Evolutionary conservation across 768 basidiomycete species (phyloP), one percentile per base, ranked within the genome.

Genomic region (Phylloporus arenicola): DNA sequence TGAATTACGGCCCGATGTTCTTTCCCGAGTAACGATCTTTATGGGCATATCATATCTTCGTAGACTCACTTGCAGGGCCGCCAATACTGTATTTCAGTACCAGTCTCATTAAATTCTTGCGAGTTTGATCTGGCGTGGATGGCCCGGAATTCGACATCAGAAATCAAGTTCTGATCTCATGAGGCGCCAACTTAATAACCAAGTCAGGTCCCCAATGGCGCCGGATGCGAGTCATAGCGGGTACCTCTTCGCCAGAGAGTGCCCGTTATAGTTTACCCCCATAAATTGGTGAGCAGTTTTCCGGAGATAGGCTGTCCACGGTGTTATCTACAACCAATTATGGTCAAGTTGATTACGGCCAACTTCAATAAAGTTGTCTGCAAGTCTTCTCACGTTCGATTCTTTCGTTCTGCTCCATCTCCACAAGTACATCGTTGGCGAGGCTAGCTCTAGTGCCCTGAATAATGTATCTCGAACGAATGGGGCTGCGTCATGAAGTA

Each of bases 1-100:
- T 85, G 50, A 67, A 84, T 54, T 86, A 86, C 52, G 84, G 84
- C 0, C 62, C 71, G 0, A 56, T 57, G 6, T 81, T 82, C 55
- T 81, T 81, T 51, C 27, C 41, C 35, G 38, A 52, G 42, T 57
- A 41, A 55, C 3, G n/a, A 16, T 9, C 7, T 13, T 20, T 16
- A 30, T 16, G 6, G 37, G 24, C 20, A 43, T n/a, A 20, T 46
- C 13, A n/a, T 25, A 35, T 29, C 25, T n/a, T n/a, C n/a, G n/a
- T 22, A 29, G 41, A 29, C 27, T 11, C 4, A n/a, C 10, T n/a
- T 0, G 40, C 0, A 24, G 7, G 25, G 4, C 13, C 20, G 17
- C 22, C 29, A 25, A 30, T 12, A 12, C 11, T 30, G 25, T 4
- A 25, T 25, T 7, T 7, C 25, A 25, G 25, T 33, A 16, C 16